phyloP scores from a whole-genome alignment of 208 protist genomes.

The Giardia muris region DNA sequence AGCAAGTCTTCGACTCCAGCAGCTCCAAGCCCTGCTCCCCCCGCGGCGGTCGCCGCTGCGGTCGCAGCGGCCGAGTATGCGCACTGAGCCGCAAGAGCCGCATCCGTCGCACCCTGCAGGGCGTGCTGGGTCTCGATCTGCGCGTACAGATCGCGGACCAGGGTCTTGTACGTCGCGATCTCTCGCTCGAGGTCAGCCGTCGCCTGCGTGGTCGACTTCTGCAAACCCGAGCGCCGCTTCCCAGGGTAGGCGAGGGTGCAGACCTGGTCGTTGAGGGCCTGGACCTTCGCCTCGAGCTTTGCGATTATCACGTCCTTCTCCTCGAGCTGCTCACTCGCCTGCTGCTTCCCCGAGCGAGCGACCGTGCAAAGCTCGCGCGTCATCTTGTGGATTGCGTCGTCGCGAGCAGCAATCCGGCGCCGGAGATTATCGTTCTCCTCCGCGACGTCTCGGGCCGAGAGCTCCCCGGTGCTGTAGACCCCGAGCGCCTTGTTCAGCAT shows the following conservation, averaged over 20 bases:
- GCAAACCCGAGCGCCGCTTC: background rate
- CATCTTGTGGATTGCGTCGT: background rate
- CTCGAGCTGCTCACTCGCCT: background rate
- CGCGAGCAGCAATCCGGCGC: background rate
- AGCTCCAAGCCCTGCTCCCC: too few relatives aligned
- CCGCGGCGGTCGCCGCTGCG: too few relatives aligned
- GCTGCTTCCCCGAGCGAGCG: background rate
- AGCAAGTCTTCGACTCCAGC: too few relatives aligned
- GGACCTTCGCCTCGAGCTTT: background rate
- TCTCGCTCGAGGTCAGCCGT: background rate
- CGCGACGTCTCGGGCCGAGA: background rate
- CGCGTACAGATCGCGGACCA: background rate
- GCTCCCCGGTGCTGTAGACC: background rate
- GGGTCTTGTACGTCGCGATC: background rate
- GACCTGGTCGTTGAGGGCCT: background rate
- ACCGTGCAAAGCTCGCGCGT: background rate
- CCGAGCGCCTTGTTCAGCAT: background rate
- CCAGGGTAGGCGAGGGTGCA: background rate
- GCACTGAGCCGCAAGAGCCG: too few relatives aligned
- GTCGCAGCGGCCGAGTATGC: too few relatives aligned
- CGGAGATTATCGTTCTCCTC: background rate
- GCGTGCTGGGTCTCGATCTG: background rate
- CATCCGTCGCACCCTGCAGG: background rate
- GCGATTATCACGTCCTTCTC: background rate
- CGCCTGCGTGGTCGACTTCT: background rate